Conservation (phyloP, 2,329 filamentous ascomycete genomes). For the Penicillium brevicompactum region DNA sequence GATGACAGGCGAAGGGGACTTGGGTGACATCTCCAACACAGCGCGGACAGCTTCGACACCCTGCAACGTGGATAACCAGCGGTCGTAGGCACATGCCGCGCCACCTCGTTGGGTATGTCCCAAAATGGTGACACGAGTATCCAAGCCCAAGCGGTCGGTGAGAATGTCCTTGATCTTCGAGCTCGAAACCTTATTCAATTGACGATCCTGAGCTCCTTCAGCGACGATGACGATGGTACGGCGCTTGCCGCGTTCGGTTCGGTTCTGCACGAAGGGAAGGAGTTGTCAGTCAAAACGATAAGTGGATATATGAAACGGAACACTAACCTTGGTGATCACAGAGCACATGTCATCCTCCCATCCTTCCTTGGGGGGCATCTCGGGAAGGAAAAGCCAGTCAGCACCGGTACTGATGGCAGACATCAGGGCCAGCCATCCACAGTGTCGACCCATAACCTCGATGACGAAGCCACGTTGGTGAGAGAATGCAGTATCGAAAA, state of each 20-base stretch:
- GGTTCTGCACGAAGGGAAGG: constrained; percentile 60
- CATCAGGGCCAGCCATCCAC: constrained; percentile 96
- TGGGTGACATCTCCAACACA: constrained; percentile 83
- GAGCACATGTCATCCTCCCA: constrained; percentile 88
- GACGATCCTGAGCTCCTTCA: constrained; percentile 84
- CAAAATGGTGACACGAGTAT: constrained; percentile 91
- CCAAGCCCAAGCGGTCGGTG: constrained; percentile 76
- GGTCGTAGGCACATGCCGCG: constrained; percentile 87
- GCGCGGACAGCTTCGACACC: constrained; percentile 93
- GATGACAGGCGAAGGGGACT: constrained; percentile 91
- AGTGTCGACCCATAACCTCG: constrained; percentile 98
- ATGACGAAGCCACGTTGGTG: constrained; percentile 97
- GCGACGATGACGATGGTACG: constrained; percentile 98
- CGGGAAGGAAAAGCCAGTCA: constrained; percentile 95
- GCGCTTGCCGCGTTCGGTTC: constrained; percentile 78
- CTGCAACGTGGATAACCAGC: constrained; percentile 89
- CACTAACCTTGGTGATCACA: constrained; percentile 67
- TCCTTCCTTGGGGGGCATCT: constrained; percentile 82
- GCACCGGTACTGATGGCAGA: constrained; percentile 92
- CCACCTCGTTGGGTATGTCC: constrained; percentile 98
- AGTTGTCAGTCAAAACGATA: neutral
- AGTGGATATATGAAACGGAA: constrained; percentile 22
- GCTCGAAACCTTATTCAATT: constrained; percentile 81
- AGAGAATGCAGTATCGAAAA: constrained; percentile 88
- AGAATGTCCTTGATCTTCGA: constrained; percentile 84